Evolutionary conservation across 768 basidiomycete species (phyloP).

Genomic region (Lactarius quietus): DNA sequence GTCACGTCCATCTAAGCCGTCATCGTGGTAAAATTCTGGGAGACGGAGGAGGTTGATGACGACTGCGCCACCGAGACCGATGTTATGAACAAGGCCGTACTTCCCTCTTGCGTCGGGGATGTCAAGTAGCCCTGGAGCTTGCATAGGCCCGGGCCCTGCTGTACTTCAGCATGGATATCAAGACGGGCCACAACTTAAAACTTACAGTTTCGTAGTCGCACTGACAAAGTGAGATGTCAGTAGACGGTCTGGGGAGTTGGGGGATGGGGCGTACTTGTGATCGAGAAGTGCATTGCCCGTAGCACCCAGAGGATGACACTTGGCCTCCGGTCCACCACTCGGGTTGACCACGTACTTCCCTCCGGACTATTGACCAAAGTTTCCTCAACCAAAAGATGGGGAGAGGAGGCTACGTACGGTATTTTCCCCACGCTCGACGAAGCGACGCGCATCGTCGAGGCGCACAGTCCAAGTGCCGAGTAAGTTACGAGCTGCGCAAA

Average conservation of each 20-base stretch:
- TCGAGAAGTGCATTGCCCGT: constrained; percentile 89
- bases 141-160: constrained; percentile 81
- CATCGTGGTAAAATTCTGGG: constrained; percentile 69
- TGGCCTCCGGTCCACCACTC: constrained; percentile 83
- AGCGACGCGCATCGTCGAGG: constrained; percentile 61
- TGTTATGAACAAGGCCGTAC: constrained; percentile 78
- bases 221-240: constrained; percentile 33
- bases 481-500: constrained; percentile 62
- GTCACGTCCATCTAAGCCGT: constrained; percentile 62
- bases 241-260: not conserved
- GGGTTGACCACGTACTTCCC: constrained; percentile 85
- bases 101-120: constrained; percentile 63
- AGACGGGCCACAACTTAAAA: not conserved
- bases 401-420: constrained; percentile 49
- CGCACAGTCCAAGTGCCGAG: constrained; percentile 72
- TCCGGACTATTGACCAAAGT: constrained; percentile 51
- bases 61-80: constrained; percentile 78
- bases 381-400: not conserved
- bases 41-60: constrained; percentile 73
- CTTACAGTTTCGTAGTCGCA: constrained; percentile 72
- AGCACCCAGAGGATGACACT: constrained; percentile 84
- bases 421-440: constrained; percentile 75
- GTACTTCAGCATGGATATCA: not conserved
- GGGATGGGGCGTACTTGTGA: constrained; percentile 52
- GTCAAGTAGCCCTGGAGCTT: constrained; percentile 67